Evolutionary conservation across 2,329 filamentous ascomycete genomes (phyloP).

Genomic region (Trichoderma atroviride): DNA sequence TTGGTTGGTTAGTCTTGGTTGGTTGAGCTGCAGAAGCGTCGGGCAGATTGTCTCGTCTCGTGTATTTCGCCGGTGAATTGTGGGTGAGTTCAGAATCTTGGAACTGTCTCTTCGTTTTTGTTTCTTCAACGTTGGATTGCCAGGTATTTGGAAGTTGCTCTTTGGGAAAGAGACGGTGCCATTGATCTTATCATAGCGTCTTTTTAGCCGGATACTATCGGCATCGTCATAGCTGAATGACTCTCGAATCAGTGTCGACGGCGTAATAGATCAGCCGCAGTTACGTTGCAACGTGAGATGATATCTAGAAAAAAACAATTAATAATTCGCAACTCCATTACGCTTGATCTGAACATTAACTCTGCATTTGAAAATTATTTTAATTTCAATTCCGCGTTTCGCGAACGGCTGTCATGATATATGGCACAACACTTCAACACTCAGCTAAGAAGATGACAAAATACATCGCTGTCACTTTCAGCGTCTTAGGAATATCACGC

Average conservation of each 20-base stretch:
- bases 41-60: neutral
- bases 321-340: neutral
- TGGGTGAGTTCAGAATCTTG: neutral
- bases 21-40: neutral
- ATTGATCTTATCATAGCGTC: slow-evolving; percentile 18
- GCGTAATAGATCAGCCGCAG: neutral
- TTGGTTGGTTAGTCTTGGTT: neutral
- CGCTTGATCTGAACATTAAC: neutral
- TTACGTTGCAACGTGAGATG: neutral
- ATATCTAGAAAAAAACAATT: neutral
- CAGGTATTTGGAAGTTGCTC: neutral
- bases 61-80: neutral
- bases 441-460: neutral
- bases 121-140: neutral
- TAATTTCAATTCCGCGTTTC: neutral
- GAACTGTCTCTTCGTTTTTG: neutral
- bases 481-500: neutral
- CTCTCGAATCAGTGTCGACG: neutral
- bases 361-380: neutral
- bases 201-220: slow-evolving; percentile 22
- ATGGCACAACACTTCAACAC: neutral
- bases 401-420: neutral
- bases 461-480: neutral
- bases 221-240: neutral
- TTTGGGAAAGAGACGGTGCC: slow-evolving; percentile 5